Evolutionary conservation across 1,284 basidiomycete species (phyloP).

Genomic region (Heterobasidion parviporum): DNA sequence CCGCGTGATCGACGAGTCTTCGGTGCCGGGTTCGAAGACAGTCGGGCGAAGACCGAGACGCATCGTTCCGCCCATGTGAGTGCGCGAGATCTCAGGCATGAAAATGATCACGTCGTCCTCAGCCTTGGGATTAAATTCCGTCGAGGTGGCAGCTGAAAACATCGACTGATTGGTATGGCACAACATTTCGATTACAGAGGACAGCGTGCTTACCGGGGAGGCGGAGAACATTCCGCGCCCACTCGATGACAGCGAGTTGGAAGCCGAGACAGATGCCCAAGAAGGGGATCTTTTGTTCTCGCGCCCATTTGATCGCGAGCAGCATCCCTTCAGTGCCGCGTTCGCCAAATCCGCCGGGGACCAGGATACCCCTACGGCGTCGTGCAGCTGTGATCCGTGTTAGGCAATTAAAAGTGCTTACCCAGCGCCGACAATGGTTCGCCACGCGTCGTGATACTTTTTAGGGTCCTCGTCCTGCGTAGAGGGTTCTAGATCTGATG

Average conservation of each 20-base stretch:
- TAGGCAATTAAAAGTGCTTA: slow-evolving; percentile 26
- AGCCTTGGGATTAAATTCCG: slow-evolving; percentile 64
- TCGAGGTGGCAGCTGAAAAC: slow-evolving; percentile 74
- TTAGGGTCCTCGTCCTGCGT: slow-evolving; percentile 77
- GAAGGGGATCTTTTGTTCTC: slow-evolving; percentile 93
- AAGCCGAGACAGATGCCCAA: slow-evolving; percentile 97
- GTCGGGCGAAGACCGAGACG: slow-evolving; percentile 92
- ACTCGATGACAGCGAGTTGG: slow-evolving; percentile 96
- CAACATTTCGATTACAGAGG: not conserved
- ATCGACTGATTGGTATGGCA: not conserved
- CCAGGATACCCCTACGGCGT: slow-evolving; percentile 73
- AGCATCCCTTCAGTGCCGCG: slow-evolving; percentile 98
- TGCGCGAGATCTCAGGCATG: slow-evolving; percentile 99
- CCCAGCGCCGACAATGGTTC: slow-evolving; percentile 85
- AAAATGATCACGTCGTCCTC: slow-evolving; percentile 83
- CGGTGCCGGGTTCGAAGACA: slow-evolving; percentile 64
- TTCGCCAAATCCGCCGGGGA: slow-evolving; percentile 92
- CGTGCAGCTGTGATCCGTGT: slow-evolving; percentile 5
- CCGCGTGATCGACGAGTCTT: slow-evolving; percentile 59
- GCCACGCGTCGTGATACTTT: slow-evolving; percentile 95
- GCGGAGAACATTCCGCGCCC: slow-evolving; percentile 81
- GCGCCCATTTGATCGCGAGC: slow-evolving; percentile 92
- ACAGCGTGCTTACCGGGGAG: slow-evolving; percentile 44
- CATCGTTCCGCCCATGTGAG: slow-evolving; percentile 99
- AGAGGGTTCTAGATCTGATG: slow-evolving; percentile 84